These are phyloP conservation scores for Trichosporon sp. DNA, from an alignment of 1,284 basidiomycete genomes.

Conservation along the genomic window DNA sequence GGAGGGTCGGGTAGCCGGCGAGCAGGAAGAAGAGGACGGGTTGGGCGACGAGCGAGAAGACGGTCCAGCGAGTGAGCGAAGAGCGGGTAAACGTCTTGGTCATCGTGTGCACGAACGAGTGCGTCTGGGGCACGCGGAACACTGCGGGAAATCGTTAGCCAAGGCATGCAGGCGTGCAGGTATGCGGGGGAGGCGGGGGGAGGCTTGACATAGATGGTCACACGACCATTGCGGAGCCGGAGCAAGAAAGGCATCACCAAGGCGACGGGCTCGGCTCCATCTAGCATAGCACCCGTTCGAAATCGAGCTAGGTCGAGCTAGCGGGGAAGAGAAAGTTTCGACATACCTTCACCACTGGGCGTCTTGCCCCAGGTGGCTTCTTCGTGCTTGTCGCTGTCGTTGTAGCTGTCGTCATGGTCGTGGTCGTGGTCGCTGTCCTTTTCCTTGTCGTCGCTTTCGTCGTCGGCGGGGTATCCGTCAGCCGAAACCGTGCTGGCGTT, in stretches of 20 bases:
- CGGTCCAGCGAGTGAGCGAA: slow-evolving; percentile 80
- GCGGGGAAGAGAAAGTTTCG: neutral
- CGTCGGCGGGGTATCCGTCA: slow-evolving; percentile 17
- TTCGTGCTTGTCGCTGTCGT: slow-evolving; percentile 13
- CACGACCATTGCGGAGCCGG: neutral
- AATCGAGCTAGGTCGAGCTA: too few relatives aligned
- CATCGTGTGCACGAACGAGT: slow-evolving; percentile 86
- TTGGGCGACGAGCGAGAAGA: slow-evolving; percentile 71
- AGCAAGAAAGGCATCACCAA: too few relatives aligned
- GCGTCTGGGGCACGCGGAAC: slow-evolving; percentile 89
- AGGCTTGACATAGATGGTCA: too few relatives aligned
- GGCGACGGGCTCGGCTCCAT: too few relatives aligned
- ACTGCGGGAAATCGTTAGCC: slow-evolving; percentile 62
- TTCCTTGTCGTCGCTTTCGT: slow-evolving; percentile 17
- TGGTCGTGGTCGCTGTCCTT: slow-evolving; percentile 14
- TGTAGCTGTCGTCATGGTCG: slow-evolving; percentile 35
- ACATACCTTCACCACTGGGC: slow-evolving; percentile 67
- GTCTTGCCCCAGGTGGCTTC: slow-evolving; percentile 84
- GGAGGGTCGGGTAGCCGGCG: slow-evolving; percentile 53
- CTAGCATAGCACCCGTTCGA: neutral
- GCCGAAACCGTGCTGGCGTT: neutral
- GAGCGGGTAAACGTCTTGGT: slow-evolving; percentile 87
- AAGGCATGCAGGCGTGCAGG: too few relatives aligned
- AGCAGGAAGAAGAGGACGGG: slow-evolving; percentile 68
- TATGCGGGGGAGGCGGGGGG: too few relatives aligned